These are phyloP conservation scores for Eutrema heterophyllum DNA, from an alignment of 345 rosid genomes.

Conservation along the genomic window DNA sequence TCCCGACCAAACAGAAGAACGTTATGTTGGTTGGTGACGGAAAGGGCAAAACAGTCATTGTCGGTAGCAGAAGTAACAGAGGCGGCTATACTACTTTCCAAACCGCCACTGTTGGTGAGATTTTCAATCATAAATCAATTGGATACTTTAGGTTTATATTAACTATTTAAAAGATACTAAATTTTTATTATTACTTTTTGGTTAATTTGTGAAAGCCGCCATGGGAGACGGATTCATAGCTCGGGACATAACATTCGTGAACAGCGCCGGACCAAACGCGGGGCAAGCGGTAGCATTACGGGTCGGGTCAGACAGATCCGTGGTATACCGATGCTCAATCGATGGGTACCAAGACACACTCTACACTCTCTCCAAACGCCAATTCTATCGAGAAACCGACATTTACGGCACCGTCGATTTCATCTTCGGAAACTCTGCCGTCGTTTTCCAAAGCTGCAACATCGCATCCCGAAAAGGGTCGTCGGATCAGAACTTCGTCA, in stretches of 20 bases:
- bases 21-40: conserved; percentile 59
- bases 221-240: conserved; percentile 61
- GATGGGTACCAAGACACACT: conserved; percentile 57
- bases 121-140: neutral
- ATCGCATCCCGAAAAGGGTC: conserved; percentile 41
- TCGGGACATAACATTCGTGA: conserved; percentile 49
- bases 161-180: neutral
- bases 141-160: no score
- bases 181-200: neutral
- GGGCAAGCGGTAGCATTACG: conserved; percentile 77
- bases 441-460: conserved; percentile 52
- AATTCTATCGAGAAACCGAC: conserved; percentile 48
- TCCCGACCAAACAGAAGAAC: conserved; percentile 44
- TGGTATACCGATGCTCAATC: conserved; percentile 40
- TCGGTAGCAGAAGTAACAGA: conserved; percentile 32
- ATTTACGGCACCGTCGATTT: conserved; percentile 53
- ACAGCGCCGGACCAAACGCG: conserved; percentile 59
- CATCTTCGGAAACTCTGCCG: conserved; percentile 67
- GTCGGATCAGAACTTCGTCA: conserved; percentile 36
- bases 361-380: conserved; percentile 51
- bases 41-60: conserved; percentile 48
- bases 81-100: conserved; percentile 43
- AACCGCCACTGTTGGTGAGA: conserved; percentile 52
- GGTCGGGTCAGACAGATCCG: conserved; percentile 48
- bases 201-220: conserved; percentile 26